Base-by-base conservation (phyloP, 768 basidiomycete genomes). In the Pleurotus sapidus region DNA sequence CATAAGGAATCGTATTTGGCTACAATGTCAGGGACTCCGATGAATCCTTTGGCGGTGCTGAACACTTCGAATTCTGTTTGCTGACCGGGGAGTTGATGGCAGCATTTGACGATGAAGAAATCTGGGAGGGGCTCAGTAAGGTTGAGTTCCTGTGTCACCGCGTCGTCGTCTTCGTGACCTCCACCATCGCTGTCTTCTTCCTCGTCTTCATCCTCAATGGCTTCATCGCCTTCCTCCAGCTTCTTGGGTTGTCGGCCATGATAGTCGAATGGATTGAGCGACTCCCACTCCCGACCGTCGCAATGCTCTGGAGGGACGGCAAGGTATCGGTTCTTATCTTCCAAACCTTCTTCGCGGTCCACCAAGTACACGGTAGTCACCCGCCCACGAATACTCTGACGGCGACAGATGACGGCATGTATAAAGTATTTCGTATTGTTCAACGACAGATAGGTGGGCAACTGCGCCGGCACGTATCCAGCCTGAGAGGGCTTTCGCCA, bases 291-390 rank as follows among this genome's bases (percentile, higher is more conserved):
- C 5, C 18, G 18, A 17, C 20, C 46, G 8, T 18, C 20, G 5
- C 18, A 15, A 4, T 47, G n/a, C 11, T 5, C 27, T 27, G 5
- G 27, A 27, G 27, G 6, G 6, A 12, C 14, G n/a, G 46, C 18
- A 23, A 12, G 46, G 20, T 20, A 47, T 11, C 46, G 46, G 20
- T n/a, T n/a, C n/a, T n/a, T n/a, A n/a, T n/a, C n/a, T n/a, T n/a
- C n/a, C n/a, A n/a, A n/a, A n/a, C n/a, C n/a, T n/a, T n/a, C n/a
- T n/a, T n/a, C n/a, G n/a, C n/a, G n/a, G n/a, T n/a, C n/a, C n/a
- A n/a, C n/a, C n/a, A n/a, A n/a, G 23, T 49, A 57, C 20, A 57
- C 57, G 8, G 34, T 46, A 23, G 57, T 57, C 47, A 20, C 57
- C 9, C 57, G 24, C 25, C 57, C 57, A n/a, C 37, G 34, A 20